Base-by-base conservation (phyloP, 208 protist species). In the Spongospora subterranea region DNA sequence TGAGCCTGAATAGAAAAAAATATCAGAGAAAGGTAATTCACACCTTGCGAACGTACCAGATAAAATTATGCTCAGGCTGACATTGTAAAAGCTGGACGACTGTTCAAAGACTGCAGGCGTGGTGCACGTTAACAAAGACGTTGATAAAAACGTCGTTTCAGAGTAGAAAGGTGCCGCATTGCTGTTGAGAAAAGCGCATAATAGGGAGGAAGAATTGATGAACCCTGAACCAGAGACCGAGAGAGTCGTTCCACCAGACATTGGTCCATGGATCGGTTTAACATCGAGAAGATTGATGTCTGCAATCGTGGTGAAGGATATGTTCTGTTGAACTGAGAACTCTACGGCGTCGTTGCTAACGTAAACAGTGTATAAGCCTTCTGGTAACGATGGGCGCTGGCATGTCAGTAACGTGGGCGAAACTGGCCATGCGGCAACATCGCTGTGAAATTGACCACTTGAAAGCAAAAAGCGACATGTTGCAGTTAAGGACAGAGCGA, bases 341-440 rank as follows among this genome's bases (percentile, higher is more conserved):
- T 6, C n/a, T 43, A 82, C 6, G 71, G 17, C 71, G 71, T 82
- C 71, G n/a, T 82, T 82, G 71, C 71, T 82, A 20, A 82, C n/a
- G n/a, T 35, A 82, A 35, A 82, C n/a, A 6, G 6, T 6, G 35
- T 82, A 82, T 20, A 20, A 6, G 13, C 71, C 71, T 20, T 6
- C 35, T 20, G 40, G 71, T 35, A 82, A 35, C 6, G 6, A 6
- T 20, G 71, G 71, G 6, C 71, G 71, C 17, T 35, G 17, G 71
- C 71, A 82, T 6, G 71, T 43, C 71, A 35, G 6, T n/a, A 45
- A 43, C n/a, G 71, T 82, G 17, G 71, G 71, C n/a, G 71, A 82
- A 20, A 82, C 6, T 35, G 71, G 71, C 6, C 71, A n/a, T 39
- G 17, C 71, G 13, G 35, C 17, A 45, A 43, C 71, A 13, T 35